These are phyloP conservation scores for Cladobotryum mycophilum DNA, from an alignment of 2,329 filamentous ascomycete species.

Conservation along the genomic window DNA sequence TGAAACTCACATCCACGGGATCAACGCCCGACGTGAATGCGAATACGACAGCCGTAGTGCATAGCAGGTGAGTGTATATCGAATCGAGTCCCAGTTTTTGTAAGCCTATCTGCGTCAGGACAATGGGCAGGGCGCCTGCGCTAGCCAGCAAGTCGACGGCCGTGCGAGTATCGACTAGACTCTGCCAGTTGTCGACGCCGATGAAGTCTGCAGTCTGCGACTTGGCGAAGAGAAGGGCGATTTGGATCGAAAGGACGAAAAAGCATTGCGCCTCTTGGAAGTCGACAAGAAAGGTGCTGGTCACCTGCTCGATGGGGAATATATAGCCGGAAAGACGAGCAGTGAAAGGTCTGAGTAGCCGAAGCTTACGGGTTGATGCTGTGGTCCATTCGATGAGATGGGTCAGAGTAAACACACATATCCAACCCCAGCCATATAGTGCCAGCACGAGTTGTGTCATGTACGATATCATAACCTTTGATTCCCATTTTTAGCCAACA, in stretches of 20 bases:
- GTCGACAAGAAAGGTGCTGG: constrained; percentile 1
- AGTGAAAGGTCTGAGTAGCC: not conserved
- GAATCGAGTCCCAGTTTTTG: constrained; percentile 1
- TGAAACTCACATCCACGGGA: not conserved
- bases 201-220: not conserved
- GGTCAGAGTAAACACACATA: not conserved
- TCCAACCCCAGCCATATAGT: constrained; percentile 4
- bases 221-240: not conserved
- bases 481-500: no score
- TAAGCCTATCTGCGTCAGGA: constrained; percentile 1
- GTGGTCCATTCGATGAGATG: not conserved
- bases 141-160: not conserved
- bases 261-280: constrained; percentile 11
- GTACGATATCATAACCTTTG: constrained; percentile 3
- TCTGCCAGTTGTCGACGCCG: not conserved
- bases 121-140: not conserved
- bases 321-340: not conserved
- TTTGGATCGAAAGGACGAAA: constrained; percentile 4
- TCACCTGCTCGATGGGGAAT: not conserved
- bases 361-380: not conserved
- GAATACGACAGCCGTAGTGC: not conserved
- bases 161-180: not conserved
- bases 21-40: not conserved
- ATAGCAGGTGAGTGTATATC: not conserved
- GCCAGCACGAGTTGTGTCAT: constrained; percentile 1